These are phyloP conservation scores for Geranomyces michiganensis DNA, from an alignment of 192 early-diverging fungal genomes.

Conservation along the genomic window DNA sequence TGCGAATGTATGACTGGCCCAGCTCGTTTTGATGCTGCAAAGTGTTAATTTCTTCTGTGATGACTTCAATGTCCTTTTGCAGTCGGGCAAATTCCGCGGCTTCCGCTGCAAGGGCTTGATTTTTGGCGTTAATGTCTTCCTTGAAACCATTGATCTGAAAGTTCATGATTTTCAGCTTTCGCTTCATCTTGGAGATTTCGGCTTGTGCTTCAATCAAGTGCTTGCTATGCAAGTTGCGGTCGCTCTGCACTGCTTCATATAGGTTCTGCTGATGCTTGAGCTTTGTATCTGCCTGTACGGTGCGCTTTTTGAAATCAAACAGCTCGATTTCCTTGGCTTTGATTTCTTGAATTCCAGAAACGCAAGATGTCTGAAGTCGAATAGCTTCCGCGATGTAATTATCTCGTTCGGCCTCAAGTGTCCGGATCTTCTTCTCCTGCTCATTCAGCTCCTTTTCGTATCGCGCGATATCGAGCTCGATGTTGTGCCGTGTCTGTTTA, in stretches of 20 bases:
- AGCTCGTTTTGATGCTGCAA: constrained; percentile 64
- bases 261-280: constrained; percentile 69
- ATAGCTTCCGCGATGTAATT: constrained; percentile 45
- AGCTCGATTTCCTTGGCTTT: constrained; percentile 63
- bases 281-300: constrained; percentile 63
- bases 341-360: constrained; percentile 49
- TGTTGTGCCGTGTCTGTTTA: constrained; percentile 55
- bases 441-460: constrained; percentile 36
- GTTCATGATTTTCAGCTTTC: constrained; percentile 68
- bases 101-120: constrained; percentile 53
- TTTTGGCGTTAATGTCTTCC: constrained; percentile 62
- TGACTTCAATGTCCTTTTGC: constrained; percentile 57
- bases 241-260: constrained; percentile 68
- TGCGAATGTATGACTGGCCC: constrained; percentile 59
- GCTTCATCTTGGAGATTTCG: constrained; percentile 67
- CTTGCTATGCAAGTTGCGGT: constrained; percentile 64
- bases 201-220: constrained; percentile 62
- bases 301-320: constrained; percentile 61
- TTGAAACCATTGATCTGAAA: constrained; percentile 69
- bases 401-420: constrained; percentile 48
- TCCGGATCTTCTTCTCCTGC: constrained; percentile 35
- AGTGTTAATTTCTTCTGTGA: constrained; percentile 57
- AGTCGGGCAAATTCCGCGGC: constrained; percentile 52
- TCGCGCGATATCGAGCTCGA: constrained; percentile 57
- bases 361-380: constrained; percentile 43